Evolutionary conservation across 768 basidiomycete genomes (phyloP).

Genomic region (Roridomyces roridus): DNA sequence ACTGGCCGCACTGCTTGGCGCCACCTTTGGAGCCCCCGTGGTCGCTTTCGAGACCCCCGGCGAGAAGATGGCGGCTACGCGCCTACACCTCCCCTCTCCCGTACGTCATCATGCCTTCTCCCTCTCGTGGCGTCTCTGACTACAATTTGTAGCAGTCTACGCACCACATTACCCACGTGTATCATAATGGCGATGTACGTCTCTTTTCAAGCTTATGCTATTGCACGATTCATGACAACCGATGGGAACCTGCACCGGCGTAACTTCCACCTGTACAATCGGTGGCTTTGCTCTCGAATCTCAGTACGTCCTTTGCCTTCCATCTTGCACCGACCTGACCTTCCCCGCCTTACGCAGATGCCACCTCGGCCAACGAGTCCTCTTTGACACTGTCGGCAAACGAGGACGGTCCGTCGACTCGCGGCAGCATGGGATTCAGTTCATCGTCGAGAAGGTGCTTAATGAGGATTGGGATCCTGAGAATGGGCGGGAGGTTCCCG

Average conservation of each 20-base stretch:
- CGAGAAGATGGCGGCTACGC: slow-evolving; percentile 70
- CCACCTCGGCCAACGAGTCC: slow-evolving; percentile 82
- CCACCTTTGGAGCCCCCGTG: slow-evolving; percentile 91
- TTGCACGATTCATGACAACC: slow-evolving; percentile 49
- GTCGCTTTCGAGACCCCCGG: slow-evolving; percentile 90
- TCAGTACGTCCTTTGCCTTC: slow-evolving; percentile 36
- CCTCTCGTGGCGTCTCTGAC: too few relatives aligned
- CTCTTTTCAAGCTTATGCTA: neutral
- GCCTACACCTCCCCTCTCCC: slow-evolving; percentile 88
- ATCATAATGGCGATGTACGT: slow-evolving; percentile 84
- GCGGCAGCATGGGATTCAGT: slow-evolving; percentile 42
- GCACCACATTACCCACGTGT: slow-evolving; percentile 85
- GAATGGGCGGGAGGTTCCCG: slow-evolving; percentile 49
- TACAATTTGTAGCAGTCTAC: slow-evolving; percentile 59
- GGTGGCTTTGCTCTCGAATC: slow-evolving; percentile 87
- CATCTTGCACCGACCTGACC: neutral
- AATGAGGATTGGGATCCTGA: slow-evolving; percentile 43
- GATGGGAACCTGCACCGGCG: slow-evolving; percentile 82
- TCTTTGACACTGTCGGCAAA: slow-evolving; percentile 86
- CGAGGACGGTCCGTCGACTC: slow-evolving; percentile 72
- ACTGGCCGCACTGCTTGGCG: slow-evolving; percentile 81
- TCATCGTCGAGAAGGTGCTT: slow-evolving; percentile 33
- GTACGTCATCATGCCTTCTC: slow-evolving; percentile 46
- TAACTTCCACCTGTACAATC: slow-evolving; percentile 55
- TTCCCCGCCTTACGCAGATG: slow-evolving; percentile 51